A percentile compares a stretch with the other conserved stretches of the same genome.
phyloP scores from a whole-genome alignment of 2,329 filamentous ascomycete genomes.

The Chrysosporium keratinophilum region DNA sequence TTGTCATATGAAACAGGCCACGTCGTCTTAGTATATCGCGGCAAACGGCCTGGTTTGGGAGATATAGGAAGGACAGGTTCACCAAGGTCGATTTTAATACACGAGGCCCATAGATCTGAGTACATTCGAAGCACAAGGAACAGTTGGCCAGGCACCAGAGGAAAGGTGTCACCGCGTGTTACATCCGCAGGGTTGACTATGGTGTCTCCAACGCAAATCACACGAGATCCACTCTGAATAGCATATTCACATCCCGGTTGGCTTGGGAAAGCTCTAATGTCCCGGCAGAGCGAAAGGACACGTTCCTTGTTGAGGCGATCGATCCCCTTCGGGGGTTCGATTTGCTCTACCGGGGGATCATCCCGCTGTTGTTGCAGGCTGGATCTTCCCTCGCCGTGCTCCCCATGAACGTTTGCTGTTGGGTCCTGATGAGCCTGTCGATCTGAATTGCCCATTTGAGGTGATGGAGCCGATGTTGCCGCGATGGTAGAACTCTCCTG shows the following conservation, averaged over 20 bases:
- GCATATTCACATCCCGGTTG: slow-evolving; percentile 1
- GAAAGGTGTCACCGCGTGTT: slow-evolving; percentile 22
- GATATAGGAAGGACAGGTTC: slow-evolving; percentile 8
- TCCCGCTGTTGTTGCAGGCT: not conserved
- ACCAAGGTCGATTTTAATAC: slow-evolving; percentile 21
- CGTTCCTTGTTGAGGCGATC: not conserved
- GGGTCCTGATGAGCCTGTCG: too few relatives aligned
- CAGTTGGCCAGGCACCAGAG: slow-evolving; percentile 22
- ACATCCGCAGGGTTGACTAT: slow-evolving; percentile 8
- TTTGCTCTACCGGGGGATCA: not conserved
- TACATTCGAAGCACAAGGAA: slow-evolving; percentile 27
- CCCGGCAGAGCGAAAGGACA: slow-evolving; percentile 4
- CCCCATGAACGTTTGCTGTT: too few relatives aligned
- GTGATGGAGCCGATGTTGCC: too few relatives aligned
- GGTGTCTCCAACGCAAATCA: slow-evolving; percentile 13
- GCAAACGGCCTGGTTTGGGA: not conserved
- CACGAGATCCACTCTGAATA: slow-evolving; percentile 10
- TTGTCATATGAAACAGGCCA: slow-evolving; percentile 5
- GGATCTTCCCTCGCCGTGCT: not conserved
- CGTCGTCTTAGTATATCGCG: not conserved
- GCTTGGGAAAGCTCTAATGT: slow-evolving; percentile 5
- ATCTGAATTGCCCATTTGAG: too few relatives aligned
- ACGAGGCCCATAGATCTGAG: slow-evolving; percentile 29
- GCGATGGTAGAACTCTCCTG: too few relatives aligned
- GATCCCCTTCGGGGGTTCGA: not conserved